Evolutionary conservation across 1,284 basidiomycete genomes (phyloP).

Genomic region (Testicularia cyperi): DNA sequence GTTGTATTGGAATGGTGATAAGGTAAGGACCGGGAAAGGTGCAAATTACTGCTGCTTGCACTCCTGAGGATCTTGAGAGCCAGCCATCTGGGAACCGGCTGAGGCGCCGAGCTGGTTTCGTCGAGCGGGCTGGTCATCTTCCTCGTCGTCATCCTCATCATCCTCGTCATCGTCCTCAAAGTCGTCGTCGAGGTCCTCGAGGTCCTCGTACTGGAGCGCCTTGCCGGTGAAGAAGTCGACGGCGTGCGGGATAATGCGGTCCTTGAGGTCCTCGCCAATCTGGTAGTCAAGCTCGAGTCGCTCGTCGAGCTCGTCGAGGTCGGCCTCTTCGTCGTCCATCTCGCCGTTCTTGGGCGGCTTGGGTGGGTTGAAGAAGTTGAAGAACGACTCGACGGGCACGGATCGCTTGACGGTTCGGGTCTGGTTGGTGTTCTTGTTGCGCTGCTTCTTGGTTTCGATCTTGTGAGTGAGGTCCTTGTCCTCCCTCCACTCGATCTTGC

Average conservation of each 20-base stretch:
- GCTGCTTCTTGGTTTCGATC: constrained; percentile 98
- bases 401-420: constrained; percentile 59
- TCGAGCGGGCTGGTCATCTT: constrained; percentile 25
- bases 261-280: constrained; percentile 97
- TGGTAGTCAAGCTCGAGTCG: constrained; percentile 94
- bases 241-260: constrained; percentile 92
- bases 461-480: constrained; percentile 97
- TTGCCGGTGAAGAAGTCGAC: constrained; percentile 88
- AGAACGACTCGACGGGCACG: constrained; percentile 59
- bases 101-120: constrained; percentile 34
- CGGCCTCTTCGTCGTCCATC: constrained; percentile 49
- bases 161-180: constrained; percentile 64
- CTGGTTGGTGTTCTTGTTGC: constrained; percentile 73
- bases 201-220: constrained; percentile 81
- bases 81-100: constrained; percentile 39
- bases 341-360: constrained; percentile 54
- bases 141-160: constrained; percentile 58
- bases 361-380: constrained; percentile 60
- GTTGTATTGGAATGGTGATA: no score
- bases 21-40: no score
- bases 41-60: constrained; percentile 57
- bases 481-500: constrained; percentile 93
- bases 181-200: constrained; percentile 64
- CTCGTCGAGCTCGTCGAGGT: constrained; percentile 69
- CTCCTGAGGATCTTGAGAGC: constrained; percentile 53